A percentile compares a stretch with the other conserved stretches of the same genome.
Conservation (phyloP, 768 basidiomycete genomes). For the Tricholoma flavovirens region DNA sequence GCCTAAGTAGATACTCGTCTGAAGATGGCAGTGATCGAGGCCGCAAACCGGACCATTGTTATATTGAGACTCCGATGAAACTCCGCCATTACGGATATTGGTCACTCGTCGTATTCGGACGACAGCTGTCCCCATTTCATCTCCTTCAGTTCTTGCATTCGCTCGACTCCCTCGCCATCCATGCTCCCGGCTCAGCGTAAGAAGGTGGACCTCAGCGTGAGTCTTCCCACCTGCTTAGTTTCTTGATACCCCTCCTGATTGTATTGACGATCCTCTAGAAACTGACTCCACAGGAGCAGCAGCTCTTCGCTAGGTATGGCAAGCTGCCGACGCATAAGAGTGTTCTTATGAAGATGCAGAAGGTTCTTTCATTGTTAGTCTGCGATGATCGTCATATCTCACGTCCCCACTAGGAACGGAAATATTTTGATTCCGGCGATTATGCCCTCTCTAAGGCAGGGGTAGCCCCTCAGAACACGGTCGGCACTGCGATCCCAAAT, state of each 20-base stretch:
- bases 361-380: constrained; percentile 45
- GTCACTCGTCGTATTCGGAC: constrained; percentile 11
- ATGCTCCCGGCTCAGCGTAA: constrained; percentile 82
- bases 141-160: constrained; percentile 22
- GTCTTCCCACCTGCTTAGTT: constrained; percentile 22
- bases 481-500: constrained; percentile 97
- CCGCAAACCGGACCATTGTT: too few relatives aligned
- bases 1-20: neutral
- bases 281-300: constrained; percentile 84
- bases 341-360: constrained; percentile 90
- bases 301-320: constrained; percentile 91
- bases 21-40: too few relatives aligned
- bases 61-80: constrained; percentile 25
- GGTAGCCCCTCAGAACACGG: constrained; percentile 76
- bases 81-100: constrained; percentile 20
- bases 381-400: constrained; percentile 11
- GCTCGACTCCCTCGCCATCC: constrained; percentile 16
- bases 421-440: constrained; percentile 99
- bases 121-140: constrained; percentile 9
- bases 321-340: constrained; percentile 94
- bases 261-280: constrained; percentile 43
- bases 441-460: constrained; percentile 97
- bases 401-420: constrained; percentile 69
- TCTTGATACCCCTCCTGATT: constrained; percentile 13
- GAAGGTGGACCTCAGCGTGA: constrained; percentile 91